Conservation (phyloP, 176 grass and related monocot genomes). For the Cymbopogon citratus region DNA sequence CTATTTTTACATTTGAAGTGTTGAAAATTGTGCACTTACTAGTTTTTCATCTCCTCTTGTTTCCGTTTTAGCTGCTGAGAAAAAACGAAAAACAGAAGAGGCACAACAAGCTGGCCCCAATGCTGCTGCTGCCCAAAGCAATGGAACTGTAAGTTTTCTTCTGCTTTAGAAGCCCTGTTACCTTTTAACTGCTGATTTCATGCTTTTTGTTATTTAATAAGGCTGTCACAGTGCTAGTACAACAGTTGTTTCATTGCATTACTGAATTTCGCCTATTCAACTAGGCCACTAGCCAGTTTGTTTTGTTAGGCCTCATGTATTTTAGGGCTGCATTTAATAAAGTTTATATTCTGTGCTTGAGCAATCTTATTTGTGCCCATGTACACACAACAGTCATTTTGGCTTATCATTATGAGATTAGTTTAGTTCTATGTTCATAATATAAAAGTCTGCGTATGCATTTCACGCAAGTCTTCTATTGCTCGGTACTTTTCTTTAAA, state of each 20-base stretch:
- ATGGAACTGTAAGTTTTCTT: constrained; percentile 77
- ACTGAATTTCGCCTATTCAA: background rate
- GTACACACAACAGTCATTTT: background rate
- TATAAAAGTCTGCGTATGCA: background rate
- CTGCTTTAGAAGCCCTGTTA: background rate
- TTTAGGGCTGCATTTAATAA: background rate
- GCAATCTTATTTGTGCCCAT: background rate
- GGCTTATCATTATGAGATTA: background rate
- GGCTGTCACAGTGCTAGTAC: background rate
- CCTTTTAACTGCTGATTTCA: background rate
- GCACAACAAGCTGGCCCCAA: constrained; percentile 50
- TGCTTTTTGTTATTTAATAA: background rate
- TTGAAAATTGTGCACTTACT: background rate
- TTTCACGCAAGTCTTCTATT: background rate
- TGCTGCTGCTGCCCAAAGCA: constrained; percentile 45
- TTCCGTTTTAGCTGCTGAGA: constrained; percentile 58
- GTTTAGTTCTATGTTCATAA: background rate
- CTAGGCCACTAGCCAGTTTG: background rate
- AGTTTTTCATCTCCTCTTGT: constrained; percentile 15
- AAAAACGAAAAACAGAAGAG: constrained; percentile 69
- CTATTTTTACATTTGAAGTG: constrained; percentile 1
- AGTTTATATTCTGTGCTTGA: constrained; percentile 5
- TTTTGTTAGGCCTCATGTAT: background rate
- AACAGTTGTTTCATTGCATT: background rate
- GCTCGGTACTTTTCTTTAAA: background rate